Percentiles rank a stretch among this genome's conserved stretches.
Evolutionary conservation across 2,329 filamentous ascomycete species (phyloP).

Genomic region (Stemphylium lycopersici): DNA sequence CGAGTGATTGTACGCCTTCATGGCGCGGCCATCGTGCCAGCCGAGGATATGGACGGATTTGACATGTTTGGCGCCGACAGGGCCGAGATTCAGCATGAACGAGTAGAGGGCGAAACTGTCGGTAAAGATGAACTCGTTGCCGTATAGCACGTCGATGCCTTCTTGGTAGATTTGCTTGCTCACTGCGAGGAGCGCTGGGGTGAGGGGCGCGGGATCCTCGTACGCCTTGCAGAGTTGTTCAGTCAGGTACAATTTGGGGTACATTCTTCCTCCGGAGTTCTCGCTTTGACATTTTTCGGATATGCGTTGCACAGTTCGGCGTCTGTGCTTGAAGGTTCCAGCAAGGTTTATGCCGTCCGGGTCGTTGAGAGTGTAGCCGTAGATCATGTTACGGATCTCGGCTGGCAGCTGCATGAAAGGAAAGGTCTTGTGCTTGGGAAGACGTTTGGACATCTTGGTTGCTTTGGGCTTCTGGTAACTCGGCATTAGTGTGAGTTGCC

Average conservation of each 20-base stretch:
- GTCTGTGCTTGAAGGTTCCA: conserved; percentile 30
- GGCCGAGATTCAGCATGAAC: conserved; percentile 42
- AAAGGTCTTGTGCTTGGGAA: conserved; percentile 42
- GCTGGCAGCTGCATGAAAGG: conserved; percentile 44
- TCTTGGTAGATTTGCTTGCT: conserved; percentile 40
- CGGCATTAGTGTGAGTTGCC: not conserved
- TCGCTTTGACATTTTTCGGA: conserved; percentile 6
- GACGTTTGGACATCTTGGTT: conserved; percentile 17
- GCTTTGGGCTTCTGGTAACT: conserved; percentile 31
- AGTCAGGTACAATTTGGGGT: no score
- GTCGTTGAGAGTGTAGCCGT: conserved; percentile 36
- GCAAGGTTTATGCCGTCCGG: conserved; percentile 34
- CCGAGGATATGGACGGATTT: conserved; percentile 32
- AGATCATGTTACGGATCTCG: conserved; percentile 45
- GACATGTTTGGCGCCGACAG: conserved; percentile 28
- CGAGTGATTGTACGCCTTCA: conserved; percentile 44
- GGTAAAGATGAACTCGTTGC: conserved; percentile 36
- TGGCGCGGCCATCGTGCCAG: conserved; percentile 31
- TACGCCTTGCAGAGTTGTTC: not conserved
- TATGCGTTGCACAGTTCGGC: conserved; percentile 37
- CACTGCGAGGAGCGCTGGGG: conserved; percentile 36
- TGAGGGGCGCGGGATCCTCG: conserved; percentile 16
- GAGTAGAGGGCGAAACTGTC: conserved; percentile 39
- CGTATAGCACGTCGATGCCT: conserved; percentile 35
- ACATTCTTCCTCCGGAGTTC: no score